Evolutionary conservation across 2,329 filamentous ascomycete species (phyloP).

Genomic region (Orbilia ellipsospora): DNA sequence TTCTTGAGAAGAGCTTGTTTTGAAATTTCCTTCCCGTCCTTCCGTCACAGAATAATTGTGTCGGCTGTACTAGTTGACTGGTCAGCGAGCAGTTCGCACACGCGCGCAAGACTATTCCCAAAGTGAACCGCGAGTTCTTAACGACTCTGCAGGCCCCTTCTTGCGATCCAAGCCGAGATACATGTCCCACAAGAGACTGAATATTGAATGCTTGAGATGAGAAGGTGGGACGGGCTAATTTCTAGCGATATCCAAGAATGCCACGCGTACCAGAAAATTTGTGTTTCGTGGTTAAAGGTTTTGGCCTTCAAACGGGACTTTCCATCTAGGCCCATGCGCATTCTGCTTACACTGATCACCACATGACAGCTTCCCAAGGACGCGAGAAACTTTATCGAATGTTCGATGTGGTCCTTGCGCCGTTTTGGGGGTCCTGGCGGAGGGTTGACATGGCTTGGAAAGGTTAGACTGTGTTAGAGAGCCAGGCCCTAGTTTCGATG

Average conservation of each 20-base stretch:
- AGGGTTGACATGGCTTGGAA: neutral
- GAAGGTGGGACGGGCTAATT: neutral
- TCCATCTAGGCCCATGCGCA: constrained; percentile 9
- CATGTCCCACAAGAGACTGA: neutral
- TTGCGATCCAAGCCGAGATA: neutral
- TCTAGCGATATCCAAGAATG: no score
- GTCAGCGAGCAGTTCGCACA: neutral
- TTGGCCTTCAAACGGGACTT: constrained; percentile 19
- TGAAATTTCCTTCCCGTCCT: constrained; percentile 51
- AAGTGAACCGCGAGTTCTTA: constrained; percentile 3
- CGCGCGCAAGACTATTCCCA: constrained; percentile 1
- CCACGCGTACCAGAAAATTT: no score
- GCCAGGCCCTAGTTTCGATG: neutral
- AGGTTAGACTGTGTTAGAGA: neutral
- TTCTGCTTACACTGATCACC: constrained; percentile 2
- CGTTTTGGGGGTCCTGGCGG: constrained; percentile 3
- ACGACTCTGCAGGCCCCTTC: neutral
- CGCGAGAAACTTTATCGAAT: constrained; percentile 25
- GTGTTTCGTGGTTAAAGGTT: no score
- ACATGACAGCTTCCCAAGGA: constrained; percentile 34
- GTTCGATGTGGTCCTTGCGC: constrained; percentile 20
- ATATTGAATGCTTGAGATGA: neutral
- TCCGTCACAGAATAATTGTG: constrained; percentile 27
- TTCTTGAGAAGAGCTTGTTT: constrained; percentile 45
- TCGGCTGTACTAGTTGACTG: neutral